Evolutionary conservation across 1,284 basidiomycete species (phyloP).

Genomic region (Ceratobasidium sp.): DNA sequence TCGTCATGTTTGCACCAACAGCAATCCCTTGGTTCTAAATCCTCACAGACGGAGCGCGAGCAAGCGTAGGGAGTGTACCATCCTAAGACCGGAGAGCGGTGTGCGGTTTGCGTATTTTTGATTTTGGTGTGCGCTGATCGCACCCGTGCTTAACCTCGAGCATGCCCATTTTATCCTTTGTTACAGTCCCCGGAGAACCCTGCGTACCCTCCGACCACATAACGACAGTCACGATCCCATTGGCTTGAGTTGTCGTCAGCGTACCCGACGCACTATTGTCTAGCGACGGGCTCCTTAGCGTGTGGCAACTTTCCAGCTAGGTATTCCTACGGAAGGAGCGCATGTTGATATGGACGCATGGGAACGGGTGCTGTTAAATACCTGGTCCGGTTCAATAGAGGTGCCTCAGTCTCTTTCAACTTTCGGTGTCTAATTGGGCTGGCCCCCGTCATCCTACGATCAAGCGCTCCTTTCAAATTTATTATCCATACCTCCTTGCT

Average conservation of each 20-base stretch:
- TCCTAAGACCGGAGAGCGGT: background rate
- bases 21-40: background rate
- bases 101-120: background rate
- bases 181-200: background rate
- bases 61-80: background rate
- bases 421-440: slow-evolving; percentile 10
- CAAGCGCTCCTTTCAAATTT: slow-evolving; percentile 21
- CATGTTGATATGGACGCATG: background rate
- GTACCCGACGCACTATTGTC: slow-evolving; percentile 10
- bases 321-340: background rate
- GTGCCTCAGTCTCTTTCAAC: background rate
- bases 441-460: background rate
- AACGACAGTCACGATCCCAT: background rate
- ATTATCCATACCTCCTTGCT: background rate
- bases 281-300: background rate
- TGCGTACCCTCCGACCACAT: background rate
- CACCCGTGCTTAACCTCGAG: background rate
- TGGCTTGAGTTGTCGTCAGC: background rate
- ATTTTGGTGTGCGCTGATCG: background rate
- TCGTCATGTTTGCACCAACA: background rate
- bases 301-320: slow-evolving; percentile 5
- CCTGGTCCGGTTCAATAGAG: background rate
- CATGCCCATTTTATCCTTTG: background rate
- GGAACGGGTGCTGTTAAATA: background rate
- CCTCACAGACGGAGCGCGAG: background rate